Evolutionary conservation across 164 flowering plant genomes (phyloP).

Genomic region (Stephania japonica): DNA sequence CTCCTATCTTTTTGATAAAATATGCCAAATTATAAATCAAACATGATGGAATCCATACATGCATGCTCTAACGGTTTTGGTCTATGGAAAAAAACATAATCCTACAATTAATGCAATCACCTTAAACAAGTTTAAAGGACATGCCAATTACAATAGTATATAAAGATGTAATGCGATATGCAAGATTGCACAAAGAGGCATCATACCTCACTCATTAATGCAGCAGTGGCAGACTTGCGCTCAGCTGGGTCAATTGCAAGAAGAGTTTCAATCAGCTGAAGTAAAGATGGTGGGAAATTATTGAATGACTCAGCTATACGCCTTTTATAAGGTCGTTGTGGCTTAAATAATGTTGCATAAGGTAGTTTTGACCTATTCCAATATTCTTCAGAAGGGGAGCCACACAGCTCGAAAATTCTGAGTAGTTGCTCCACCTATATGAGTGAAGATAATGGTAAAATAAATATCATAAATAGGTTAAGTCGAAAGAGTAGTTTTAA

Average conservation of each 20-base stretch:
- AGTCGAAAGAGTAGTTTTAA: background rate
- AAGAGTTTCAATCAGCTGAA: conserved; percentile 69
- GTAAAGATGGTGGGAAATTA: conserved; percentile 64
- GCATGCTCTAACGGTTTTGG: too few relatives aligned
- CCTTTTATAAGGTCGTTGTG: conserved; percentile 67
- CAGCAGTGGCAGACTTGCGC: conserved; percentile 65
- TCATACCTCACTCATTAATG: conserved; percentile 59
- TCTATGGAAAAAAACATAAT: too few relatives aligned
- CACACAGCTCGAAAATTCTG: conserved; percentile 78
- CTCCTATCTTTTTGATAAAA: too few relatives aligned
- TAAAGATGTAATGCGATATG: background rate
- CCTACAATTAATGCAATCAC: too few relatives aligned
- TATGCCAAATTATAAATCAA: too few relatives aligned
- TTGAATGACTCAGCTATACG: conserved; percentile 70
- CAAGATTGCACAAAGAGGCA: background rate
- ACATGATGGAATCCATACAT: too few relatives aligned
- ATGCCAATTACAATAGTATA: too few relatives aligned
- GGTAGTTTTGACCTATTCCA: conserved; percentile 81
- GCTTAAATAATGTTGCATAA: conserved; percentile 73
- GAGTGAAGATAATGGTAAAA: background rate
- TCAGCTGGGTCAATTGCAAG: conserved; percentile 81
- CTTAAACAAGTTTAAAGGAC: too few relatives aligned
- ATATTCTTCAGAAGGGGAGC: conserved; percentile 78
- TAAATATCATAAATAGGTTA: background rate
- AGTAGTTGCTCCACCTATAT: conserved; percentile 76